phyloP scores from a whole-genome alignment of 2,329 filamentous ascomycete genomes.

The Fusarium subtropicale region DNA sequence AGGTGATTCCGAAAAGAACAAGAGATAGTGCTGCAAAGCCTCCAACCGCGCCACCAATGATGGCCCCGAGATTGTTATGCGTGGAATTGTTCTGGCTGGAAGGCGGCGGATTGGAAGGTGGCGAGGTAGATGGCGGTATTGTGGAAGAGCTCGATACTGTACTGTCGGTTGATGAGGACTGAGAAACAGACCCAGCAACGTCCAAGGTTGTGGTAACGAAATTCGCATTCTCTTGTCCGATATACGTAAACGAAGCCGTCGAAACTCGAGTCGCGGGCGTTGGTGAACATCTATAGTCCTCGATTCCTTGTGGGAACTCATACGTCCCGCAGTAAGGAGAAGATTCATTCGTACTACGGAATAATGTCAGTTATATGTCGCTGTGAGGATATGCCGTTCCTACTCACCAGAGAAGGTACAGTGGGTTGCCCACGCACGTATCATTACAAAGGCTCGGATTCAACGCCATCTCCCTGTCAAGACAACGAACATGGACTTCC shows the following conservation, averaged over 20 bases:
- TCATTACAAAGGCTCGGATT: neutral
- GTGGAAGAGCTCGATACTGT: neutral
- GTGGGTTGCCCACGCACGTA: neutral
- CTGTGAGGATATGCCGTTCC: accelerated
- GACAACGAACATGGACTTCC: neutral
- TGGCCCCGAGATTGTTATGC: neutral
- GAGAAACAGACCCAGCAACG: neutral
- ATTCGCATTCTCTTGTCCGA: neutral
- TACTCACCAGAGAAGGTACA: neutral
- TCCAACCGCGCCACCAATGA: neutral
- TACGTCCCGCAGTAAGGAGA: conserved; percentile 18
- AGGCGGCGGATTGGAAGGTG: neutral
- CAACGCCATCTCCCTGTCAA: neutral
- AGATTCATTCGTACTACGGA: neutral
- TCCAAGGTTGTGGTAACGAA: neutral
- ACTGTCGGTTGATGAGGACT: neutral
- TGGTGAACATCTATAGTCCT: conserved; percentile 11
- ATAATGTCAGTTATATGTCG: neutral
- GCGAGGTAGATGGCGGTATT: neutral
- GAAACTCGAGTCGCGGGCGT: neutral
- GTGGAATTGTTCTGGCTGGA: neutral
- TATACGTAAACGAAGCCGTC: conserved; percentile 4
- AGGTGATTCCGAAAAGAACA: neutral
- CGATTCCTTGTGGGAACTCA: neutral
- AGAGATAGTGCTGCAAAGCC: neutral